Percentiles rank a stretch among this genome's conserved stretches.
Evolutionary conservation across 2,329 filamentous ascomycete species (phyloP).

Genomic region (Exophiala aquamarina): DNA sequence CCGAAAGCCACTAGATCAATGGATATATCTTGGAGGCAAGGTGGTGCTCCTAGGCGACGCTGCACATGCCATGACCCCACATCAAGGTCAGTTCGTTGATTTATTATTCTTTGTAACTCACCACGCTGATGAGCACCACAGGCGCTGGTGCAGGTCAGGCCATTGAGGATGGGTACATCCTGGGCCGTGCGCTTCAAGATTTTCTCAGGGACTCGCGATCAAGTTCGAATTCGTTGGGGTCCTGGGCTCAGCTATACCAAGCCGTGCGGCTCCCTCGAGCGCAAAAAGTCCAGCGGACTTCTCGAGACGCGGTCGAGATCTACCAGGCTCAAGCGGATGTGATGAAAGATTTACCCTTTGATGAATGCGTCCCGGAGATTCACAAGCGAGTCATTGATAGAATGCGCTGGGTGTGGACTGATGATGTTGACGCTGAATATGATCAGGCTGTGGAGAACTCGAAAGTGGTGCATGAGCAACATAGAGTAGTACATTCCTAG

Average conservation of each 20-base stretch:
- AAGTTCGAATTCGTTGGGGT: conserved; percentile 32
- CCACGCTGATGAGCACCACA: conserved; percentile 34
- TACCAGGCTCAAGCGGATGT: conserved; percentile 39
- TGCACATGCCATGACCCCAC: conserved; percentile 36
- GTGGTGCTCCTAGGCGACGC: conserved; percentile 34
- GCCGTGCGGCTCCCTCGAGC: conserved; percentile 18
- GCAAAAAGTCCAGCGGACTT: conserved; percentile 14
- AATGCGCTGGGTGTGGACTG: conserved; percentile 36
- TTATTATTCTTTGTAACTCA: neutral
- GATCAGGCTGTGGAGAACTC: conserved; percentile 13
- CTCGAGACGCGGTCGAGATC: conserved; percentile 25
- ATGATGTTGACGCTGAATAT: conserved; percentile 34
- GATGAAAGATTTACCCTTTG: conserved; percentile 35
- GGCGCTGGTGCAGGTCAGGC: conserved; percentile 64
- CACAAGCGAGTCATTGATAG: conserved; percentile 29
- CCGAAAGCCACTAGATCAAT: conserved; percentile 20
- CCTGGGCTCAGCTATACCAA: conserved; percentile 20
- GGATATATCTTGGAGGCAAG: conserved; percentile 24
- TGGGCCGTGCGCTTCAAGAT: conserved; percentile 15
- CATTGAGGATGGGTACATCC: conserved; percentile 60
- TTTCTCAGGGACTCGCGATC: conserved; percentile 9
- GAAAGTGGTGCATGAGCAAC: no score
- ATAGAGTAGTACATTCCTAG: no score
- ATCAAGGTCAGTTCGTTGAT: conserved; percentile 24
- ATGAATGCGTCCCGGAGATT: conserved; percentile 38